Conservation (phyloP, 768 basidiomycete genomes). For the Boletus bicolor region DNA sequence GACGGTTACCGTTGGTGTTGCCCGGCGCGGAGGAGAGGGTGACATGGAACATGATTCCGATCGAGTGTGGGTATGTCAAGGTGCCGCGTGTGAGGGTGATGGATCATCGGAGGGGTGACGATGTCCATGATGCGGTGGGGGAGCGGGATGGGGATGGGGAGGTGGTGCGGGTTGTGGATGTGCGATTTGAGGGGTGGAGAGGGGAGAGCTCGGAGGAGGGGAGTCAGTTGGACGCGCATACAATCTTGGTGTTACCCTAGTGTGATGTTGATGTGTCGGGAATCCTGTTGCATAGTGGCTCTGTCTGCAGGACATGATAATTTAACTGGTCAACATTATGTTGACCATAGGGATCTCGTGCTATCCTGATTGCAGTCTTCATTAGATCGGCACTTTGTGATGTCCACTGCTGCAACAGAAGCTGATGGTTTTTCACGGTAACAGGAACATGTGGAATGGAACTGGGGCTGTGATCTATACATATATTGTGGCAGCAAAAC, state of each 20-base stretch:
- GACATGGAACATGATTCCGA: conserved; percentile 65
- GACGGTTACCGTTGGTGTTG: conserved; percentile 66
- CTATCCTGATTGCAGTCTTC: too few species aligned
- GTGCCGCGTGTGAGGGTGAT: conserved; percentile 61
- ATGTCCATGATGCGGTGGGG: conserved; percentile 10
- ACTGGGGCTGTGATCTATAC: too few species aligned
- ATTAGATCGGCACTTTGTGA: too few species aligned
- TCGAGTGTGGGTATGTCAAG: conserved; percentile 68
- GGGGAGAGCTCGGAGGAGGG: not conserved
- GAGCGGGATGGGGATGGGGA: conserved; percentile 39
- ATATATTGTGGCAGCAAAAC: too few species aligned
- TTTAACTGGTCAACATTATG: too few species aligned
- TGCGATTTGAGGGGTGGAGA: conserved; percentile 39
- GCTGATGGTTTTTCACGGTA: too few species aligned
- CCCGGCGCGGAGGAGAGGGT: conserved; percentile 67
- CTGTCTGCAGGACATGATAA: too few species aligned
- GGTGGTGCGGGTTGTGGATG: conserved; percentile 51
- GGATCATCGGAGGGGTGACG: conserved; percentile 43
- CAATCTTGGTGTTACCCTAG: conserved; percentile 21
- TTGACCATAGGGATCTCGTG: too few species aligned
- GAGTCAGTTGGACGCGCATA: not conserved
- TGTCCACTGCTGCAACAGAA: too few species aligned
- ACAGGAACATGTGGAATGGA: too few species aligned
- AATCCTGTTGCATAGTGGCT: too few species aligned
- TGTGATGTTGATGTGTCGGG: too few species aligned